Conservation (phyloP, 2,329 filamentous ascomycete species). For the Coniella vitis region DNA sequence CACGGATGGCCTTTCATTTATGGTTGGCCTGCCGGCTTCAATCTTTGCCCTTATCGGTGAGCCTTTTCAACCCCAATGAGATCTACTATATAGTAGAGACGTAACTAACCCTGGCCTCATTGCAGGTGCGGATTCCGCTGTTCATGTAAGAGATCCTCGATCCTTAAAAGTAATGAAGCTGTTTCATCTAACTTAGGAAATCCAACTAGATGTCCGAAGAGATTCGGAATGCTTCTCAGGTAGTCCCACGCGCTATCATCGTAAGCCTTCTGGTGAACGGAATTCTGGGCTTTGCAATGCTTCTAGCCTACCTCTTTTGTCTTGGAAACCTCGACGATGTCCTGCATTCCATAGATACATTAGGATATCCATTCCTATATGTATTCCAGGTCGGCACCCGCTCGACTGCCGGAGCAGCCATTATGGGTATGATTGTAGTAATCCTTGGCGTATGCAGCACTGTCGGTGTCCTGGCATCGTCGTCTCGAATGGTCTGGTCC, state of each 20-base stretch:
- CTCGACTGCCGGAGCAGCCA: constrained; percentile 17
- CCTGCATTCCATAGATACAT: constrained; percentile 22
- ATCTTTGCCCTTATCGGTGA: constrained; percentile 31
- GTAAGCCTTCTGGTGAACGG: constrained; percentile 43
- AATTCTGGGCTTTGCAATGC: constrained; percentile 46
- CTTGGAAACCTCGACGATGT: constrained; percentile 40
- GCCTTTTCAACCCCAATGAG: too few relatives aligned
- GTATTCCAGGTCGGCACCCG: constrained; percentile 19
- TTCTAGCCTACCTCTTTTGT: constrained; percentile 49
- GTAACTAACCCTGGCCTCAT: too few relatives aligned
- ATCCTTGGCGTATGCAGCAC: constrained; percentile 16
- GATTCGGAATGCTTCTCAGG: constrained; percentile 39
- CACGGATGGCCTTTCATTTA: constrained; percentile 36
- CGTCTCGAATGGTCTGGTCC: constrained; percentile 23
- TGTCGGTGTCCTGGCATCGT: constrained; percentile 19
- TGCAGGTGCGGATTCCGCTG: constrained; percentile 30
- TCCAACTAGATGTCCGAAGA: constrained; percentile 39
- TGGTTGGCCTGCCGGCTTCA: constrained; percentile 33
- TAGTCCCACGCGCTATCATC: constrained; percentile 45
- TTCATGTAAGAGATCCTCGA: constrained; percentile 12
- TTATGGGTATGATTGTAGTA: constrained; percentile 20
- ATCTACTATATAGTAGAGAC: too few relatives aligned
- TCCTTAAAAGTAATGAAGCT: not conserved
- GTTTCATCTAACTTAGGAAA: not conserved
- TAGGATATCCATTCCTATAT: constrained; percentile 24